phyloP scores from a whole-genome alignment of 2,329 filamentous ascomycete species.

The Xylariaceae sp. region DNA sequence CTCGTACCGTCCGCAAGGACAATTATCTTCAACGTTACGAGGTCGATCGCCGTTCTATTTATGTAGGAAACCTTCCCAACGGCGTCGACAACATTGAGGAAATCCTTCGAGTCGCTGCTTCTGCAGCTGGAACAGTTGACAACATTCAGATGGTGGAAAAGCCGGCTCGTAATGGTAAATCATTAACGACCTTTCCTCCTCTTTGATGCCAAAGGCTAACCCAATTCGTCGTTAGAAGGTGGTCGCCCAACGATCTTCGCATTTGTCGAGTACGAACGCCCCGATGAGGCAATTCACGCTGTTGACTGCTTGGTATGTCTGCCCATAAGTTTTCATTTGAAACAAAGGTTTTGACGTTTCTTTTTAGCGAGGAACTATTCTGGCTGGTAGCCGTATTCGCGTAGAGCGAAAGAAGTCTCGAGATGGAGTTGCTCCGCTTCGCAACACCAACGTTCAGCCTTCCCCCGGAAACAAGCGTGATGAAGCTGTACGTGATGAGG shows the following conservation, averaged over 20 bases:
- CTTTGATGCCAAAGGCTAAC: conserved; percentile 11
- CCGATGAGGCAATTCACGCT: conserved; percentile 46
- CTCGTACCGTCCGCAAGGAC: conserved; percentile 37
- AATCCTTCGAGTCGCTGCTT: conserved; percentile 33
- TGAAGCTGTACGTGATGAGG: too few relatives aligned
- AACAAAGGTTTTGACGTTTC: conserved; percentile 19
- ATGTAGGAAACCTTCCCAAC: conserved; percentile 40
- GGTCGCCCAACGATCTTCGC: conserved; percentile 38
- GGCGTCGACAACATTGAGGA: conserved; percentile 34
- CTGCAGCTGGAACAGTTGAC: conserved; percentile 37
- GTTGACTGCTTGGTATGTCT: conserved; percentile 46
- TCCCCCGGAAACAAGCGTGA: conserved; percentile 1
- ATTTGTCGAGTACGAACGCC: conserved; percentile 48
- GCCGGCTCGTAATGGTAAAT: conserved; percentile 19
- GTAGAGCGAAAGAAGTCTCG: conserved; percentile 46
- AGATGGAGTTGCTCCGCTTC: conserved; percentile 16
- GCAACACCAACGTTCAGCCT: conserved; percentile 4
- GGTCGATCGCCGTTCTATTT: conserved; percentile 44
- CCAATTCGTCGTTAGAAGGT: conserved; percentile 22
- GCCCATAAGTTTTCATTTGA: not conserved
- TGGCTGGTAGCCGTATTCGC: conserved; percentile 44
- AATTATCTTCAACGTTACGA: conserved; percentile 42
- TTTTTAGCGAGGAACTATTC: conserved; percentile 41
- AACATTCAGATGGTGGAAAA: conserved; percentile 41
- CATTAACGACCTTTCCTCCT: not conserved